Evolutionary conservation across 257 asterid species (phyloP), one percentile per base, ranked within the genome.

Genomic region (Solanum piurae): DNA sequence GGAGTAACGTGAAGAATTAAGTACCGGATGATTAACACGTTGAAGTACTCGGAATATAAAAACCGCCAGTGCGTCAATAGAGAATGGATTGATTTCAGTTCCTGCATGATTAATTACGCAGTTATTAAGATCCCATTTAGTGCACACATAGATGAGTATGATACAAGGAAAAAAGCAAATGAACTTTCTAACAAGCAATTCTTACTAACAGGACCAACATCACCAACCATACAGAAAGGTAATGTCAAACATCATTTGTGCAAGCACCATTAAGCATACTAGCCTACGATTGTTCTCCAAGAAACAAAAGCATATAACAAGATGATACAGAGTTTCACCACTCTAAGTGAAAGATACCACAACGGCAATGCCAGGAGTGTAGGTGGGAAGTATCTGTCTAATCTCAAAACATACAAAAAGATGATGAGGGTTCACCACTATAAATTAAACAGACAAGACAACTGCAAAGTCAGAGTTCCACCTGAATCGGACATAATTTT

Each of bases 1-100:
- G 33, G 83, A 49, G 52, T 79, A 87, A 88, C 62, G 11, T 84
- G 72, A 74, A 87, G 83, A 66, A 34, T 90, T 83, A 52, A 86
- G 88, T 94, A 97, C 99, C 91, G 99, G 99, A 92, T 97, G 99
- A 90, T 97, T 95, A 89, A 87, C 93, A 60, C 99, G 98, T 10
- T 91, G 93, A 89, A 97, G 95, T 85, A 97, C 99, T 88, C 99
- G 91, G 90, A 88, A 92, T 76, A 93, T 92, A 92, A 97, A 97
- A 88, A 97, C 98, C 88, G 98, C 98, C 84, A 97, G 95, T 76
- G 98, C 98, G 72, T 95, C 98, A 79, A 97, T 94, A 38, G 98
- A 93, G 90, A 94, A 95, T 40, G 99, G 98, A 91, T 97, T 97
- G 88, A 93, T 91, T 86, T 93, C 98, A 25, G 98, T 95, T 88